Evolutionary conservation across 805 yeast species (phyloP), one percentile per base, ranked within the genome.

Genomic region (Ogataea trehalophila): DNA sequence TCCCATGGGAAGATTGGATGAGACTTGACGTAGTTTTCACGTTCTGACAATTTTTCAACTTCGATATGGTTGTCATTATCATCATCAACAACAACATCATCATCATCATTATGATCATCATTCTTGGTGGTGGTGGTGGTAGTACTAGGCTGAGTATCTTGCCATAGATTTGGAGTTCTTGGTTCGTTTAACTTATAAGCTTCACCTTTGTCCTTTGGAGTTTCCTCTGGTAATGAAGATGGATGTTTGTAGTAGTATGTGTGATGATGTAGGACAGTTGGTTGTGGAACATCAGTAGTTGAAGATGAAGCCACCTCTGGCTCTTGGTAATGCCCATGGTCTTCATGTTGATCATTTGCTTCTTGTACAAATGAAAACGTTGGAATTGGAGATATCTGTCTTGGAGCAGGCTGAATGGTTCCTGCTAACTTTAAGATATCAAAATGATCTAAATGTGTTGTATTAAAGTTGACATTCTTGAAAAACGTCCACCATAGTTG

Each of bases 1-100:
- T 68, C 72, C 70, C 71, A 68, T 29, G 72, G 72, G 59, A 68
- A 68, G 22, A 67, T 62, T 1, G 69, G 68, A 54, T 67, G 61
- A 2, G 56, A 42, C 6, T 42, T 37, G 14, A 59, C 63, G 45
- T 62, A 62, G 14, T 44, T 45, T 37, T 60, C 61, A 35, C 48
- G 44, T 20, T 37, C 15, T 5, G 45, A 22, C 13, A 42, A 17
- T 34, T 33, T 17, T 41, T 41, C 16, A 15, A 31, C 42, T 17
- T 9, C 13, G 2, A 26, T 31, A 7, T 46, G 53, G 3, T 26
- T 6, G 9, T 9, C 11, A 11, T 26, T 6, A 4, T 26, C 11
- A 11, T 9, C 13, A 20, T 41, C 16, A 15, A 31, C 42, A n/a
- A 3, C 13, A 9, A 5, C 31, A 20, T 20, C 20, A 20, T 20